Percentiles rank a stretch among this genome's conserved stretches.
Conservation (phyloP, 768 basidiomycete species). For the Serendipita vermifera region DNA sequence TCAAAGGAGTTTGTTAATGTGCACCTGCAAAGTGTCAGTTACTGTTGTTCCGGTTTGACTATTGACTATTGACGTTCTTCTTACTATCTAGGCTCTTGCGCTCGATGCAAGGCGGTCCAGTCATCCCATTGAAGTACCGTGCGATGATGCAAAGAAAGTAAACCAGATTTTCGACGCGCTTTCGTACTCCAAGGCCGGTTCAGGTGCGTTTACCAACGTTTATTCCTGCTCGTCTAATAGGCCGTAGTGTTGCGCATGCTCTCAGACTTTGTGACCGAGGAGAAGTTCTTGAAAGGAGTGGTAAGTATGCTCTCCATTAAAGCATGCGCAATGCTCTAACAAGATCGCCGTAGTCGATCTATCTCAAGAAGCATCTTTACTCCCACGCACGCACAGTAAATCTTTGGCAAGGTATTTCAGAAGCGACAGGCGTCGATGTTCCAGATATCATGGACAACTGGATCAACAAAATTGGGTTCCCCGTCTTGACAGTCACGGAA, state of each 20-base stretch:
- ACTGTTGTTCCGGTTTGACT: too few species aligned
- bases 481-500: constrained; percentile 79
- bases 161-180: constrained; percentile 38
- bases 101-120: constrained; percentile 79
- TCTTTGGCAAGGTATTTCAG: constrained; percentile 74
- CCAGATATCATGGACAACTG: constrained; percentile 80
- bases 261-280: constrained; percentile 75
- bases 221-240: background rate
- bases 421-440: constrained; percentile 60
- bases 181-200: constrained; percentile 75
- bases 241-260: constrained; percentile 78
- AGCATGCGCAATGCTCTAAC: too few species aligned
- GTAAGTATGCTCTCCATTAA: background rate
- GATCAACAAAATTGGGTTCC: constrained; percentile 85
- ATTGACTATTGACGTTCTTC: background rate
- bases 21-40: constrained; percentile 40
- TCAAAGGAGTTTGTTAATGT: constrained; percentile 68
- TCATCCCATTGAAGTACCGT: constrained; percentile 87
- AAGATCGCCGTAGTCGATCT: constrained; percentile 42
- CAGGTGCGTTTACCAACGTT: constrained; percentile 33
- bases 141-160: constrained; percentile 74
- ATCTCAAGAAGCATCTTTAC: constrained; percentile 80
- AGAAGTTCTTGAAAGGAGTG: constrained; percentile 74
- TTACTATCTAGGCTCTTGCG: constrained; percentile 39
- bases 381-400: constrained; percentile 75